Evolutionary conservation across 2,329 filamentous ascomycete genomes (phyloP).

Genomic region (Ophiostoma ips): DNA sequence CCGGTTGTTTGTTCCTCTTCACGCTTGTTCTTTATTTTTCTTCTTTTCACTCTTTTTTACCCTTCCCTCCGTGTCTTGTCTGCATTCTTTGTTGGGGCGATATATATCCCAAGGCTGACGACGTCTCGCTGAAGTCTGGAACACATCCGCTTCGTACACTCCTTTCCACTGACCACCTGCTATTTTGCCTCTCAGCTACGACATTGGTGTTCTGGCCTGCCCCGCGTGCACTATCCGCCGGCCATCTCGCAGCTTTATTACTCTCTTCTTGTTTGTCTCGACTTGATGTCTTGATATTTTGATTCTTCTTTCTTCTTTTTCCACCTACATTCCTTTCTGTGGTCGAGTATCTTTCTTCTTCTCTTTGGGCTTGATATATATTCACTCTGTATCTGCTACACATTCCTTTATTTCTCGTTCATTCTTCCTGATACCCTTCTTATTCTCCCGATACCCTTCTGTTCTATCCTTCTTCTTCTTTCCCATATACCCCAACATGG

Average conservation of each 20-base stretch:
- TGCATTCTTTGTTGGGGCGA: slow-evolving; percentile 4
- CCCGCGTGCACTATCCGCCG: not conserved
- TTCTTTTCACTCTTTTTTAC: not conserved
- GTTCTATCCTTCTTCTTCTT: too few species aligned
- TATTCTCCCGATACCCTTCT: too few species aligned
- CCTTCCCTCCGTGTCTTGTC: not conserved
- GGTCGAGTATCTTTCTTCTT: not conserved
- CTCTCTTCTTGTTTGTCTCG: not conserved
- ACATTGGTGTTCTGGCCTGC: not conserved
- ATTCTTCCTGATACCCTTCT: too few species aligned
- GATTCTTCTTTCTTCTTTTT: not conserved
- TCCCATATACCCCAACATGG: not conserved
- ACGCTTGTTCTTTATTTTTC: not conserved
- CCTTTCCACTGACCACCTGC: slow-evolving; percentile 1
- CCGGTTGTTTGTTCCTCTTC: not conserved
- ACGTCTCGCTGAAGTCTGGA: slow-evolving; percentile 2
- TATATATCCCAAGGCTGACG: slow-evolving; percentile 2
- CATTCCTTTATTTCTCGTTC: too few species aligned
- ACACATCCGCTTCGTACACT: not conserved
- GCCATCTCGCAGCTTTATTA: not conserved
- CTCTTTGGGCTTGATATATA: not conserved
- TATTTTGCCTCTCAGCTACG: not conserved
- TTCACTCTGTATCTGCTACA: not conserved
- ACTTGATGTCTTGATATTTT: not conserved
- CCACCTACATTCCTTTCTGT: too few species aligned